Evolutionary conservation across 805 yeast species (phyloP), one percentile per base, ranked within the genome.

Genomic region (Yarrowia yakushimensis): DNA sequence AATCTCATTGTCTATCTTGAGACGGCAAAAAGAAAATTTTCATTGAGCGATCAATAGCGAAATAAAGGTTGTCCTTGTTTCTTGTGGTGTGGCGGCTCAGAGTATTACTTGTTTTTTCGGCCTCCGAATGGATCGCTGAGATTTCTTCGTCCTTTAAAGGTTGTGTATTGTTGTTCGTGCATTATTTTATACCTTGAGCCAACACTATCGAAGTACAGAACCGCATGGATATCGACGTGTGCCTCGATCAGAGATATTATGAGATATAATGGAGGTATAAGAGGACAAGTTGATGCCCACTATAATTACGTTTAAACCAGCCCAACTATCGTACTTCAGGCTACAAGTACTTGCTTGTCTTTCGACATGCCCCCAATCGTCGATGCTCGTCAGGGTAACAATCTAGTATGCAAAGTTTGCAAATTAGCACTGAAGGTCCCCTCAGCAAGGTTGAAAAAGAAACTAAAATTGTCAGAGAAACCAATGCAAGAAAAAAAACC

Each of bases 131-230:
- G 36, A 30, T 36, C 10, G 52, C 52, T 45, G 36, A 18, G 52
- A 17, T 45, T 45, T 28, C 36, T 45, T 45, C 22, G 27, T 45
- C 33, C 11, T 43, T 43, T n/a, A n/a, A n/a, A 25, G 33, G 33
- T 27, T 43, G 28, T 43, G 52, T 36, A 25, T 20, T 17, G 1
- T 13, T n/a, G n/a, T 45, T 45, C 18, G 13, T 30, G 52, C 34
- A 28, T 43, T 17, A 10, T 42, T 42, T 42, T 42, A 42, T 27
- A 28, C 33, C 50, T 45, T 45, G 4, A 12, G 20, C 36, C 9
- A 45, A 45, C 52, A 15, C 52, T 45, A 45, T 45, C 52, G 25
- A 30, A 13, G 52, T 45, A 45, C 18, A 36, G 36, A 30, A 45
- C 33, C 50, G 52, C 52, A 45, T 45, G 36, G 36, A 45, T 30